Conservation (phyloP, 164 flowering plant genomes). For the Aristolochia fimbriata region DNA sequence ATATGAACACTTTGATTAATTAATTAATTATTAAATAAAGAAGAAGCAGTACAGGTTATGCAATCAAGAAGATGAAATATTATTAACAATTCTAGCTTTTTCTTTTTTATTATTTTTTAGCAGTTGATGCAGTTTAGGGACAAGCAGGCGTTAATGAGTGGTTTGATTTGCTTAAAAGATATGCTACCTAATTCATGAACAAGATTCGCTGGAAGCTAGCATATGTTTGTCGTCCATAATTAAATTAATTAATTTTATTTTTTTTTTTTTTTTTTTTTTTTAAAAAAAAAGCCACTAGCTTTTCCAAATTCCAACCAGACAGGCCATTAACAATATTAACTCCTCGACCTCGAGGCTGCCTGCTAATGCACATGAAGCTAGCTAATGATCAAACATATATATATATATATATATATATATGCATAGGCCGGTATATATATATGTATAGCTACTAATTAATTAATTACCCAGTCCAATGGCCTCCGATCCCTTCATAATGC, state of each 20-base stretch:
- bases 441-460: background rate
- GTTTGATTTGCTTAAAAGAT: background rate
- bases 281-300: too few species aligned
- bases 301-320: too few species aligned
- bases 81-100: background rate
- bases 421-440: too few species aligned
- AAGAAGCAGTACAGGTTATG: too few species aligned
- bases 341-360: too few species aligned
- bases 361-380: too few species aligned
- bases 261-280: too few species aligned
- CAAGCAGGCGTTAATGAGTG: background rate
- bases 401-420: too few species aligned
- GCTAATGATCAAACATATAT: background rate
- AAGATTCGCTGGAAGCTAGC: background rate
- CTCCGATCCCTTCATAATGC: conserved; percentile 40
- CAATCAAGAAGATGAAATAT: background rate
- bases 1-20: background rate
- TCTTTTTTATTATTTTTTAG: background rate
- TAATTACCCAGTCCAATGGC: conserved; percentile 37
- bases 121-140: background rate
- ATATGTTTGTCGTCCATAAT: too few species aligned
- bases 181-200: background rate
- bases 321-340: too few species aligned
- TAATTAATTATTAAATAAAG: too few species aligned
- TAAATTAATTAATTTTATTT: too few species aligned